Percentiles rank a stretch among this genome's conserved stretches.
Evolutionary conservation across 225 moss, liverwort and hornwort species (phyloP).

Genomic region (Marchantia polymorpha): DNA sequence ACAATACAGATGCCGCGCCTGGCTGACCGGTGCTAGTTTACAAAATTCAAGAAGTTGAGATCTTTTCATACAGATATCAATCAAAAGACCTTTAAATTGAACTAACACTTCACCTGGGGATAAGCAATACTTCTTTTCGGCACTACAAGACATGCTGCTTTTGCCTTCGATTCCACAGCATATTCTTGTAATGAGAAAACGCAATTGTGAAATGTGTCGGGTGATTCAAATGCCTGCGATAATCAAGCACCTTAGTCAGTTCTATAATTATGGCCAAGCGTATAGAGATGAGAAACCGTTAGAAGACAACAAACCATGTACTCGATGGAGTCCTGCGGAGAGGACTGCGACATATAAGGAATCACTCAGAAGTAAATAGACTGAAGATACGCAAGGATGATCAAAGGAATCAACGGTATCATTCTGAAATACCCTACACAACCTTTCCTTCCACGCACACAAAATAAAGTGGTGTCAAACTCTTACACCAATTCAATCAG

Average conservation of each 20-base stretch:
- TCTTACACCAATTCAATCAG: no score
- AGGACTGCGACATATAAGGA: no score
- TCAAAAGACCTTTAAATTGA: background rate
- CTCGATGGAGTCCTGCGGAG: no score
- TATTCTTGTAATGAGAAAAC: conserved; percentile 79
- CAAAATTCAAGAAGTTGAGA: no score
- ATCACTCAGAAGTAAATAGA: no score
- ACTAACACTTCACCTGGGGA: conserved; percentile 60
- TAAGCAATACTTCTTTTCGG: conserved; percentile 83
- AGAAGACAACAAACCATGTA: background rate
- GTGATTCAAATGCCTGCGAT: conserved; percentile 90
- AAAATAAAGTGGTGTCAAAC: no score
- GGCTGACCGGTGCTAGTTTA: no score
- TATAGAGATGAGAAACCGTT: background rate
- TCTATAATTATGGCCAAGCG: background rate
- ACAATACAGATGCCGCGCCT: no score
- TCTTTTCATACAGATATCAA: background rate
- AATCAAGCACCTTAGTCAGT: conserved; percentile 4
- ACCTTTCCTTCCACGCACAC: no score
- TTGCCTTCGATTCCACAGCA: conserved; percentile 76
- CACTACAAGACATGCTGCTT: conserved; percentile 79
- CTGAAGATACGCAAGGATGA: no score
- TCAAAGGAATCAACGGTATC: no score
- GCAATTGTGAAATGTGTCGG: conserved; percentile 79
- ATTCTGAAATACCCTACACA: no score